A percentile compares a stretch with the other conserved stretches of the same genome.
Evolutionary conservation across 148 eudicot genomes (phyloP).

Genomic region (Vaccinium vitisidaea): DNA sequence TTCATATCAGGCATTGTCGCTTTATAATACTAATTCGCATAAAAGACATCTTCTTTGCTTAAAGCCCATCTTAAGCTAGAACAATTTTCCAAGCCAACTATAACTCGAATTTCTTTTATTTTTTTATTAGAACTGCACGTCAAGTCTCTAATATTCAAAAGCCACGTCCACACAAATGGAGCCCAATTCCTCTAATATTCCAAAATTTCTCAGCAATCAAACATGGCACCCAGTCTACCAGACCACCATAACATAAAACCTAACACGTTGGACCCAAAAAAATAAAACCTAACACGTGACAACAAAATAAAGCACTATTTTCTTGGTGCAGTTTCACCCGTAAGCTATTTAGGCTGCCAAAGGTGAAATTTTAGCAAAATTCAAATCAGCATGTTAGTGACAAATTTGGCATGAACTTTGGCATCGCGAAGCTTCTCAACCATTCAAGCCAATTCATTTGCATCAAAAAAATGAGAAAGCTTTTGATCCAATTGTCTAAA

Average conservation of each 20-base stretch:
- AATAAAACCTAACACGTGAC: neutral
- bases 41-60: neutral
- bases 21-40: neutral
- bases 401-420: neutral
- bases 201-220: slow-evolving; percentile 14
- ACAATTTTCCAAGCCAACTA: neutral
- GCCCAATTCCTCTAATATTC: neutral
- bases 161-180: neutral
- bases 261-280: neutral
- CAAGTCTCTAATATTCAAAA: neutral
- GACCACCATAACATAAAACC: neutral
- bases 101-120: neutral
- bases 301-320: too few species aligned
- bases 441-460: neutral
- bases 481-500: neutral
- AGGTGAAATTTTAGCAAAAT: too few species aligned
- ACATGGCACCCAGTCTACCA: neutral
- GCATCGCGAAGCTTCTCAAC: neutral
- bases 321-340: too few species aligned
- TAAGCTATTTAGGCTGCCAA: too few species aligned
- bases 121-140: neutral
- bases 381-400: neutral
- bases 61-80: neutral
- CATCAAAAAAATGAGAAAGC: neutral
- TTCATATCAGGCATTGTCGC: neutral